Evolutionary conservation across 805 yeast species (phyloP).

Genomic region (Wickerhamomyces canadensis): DNA sequence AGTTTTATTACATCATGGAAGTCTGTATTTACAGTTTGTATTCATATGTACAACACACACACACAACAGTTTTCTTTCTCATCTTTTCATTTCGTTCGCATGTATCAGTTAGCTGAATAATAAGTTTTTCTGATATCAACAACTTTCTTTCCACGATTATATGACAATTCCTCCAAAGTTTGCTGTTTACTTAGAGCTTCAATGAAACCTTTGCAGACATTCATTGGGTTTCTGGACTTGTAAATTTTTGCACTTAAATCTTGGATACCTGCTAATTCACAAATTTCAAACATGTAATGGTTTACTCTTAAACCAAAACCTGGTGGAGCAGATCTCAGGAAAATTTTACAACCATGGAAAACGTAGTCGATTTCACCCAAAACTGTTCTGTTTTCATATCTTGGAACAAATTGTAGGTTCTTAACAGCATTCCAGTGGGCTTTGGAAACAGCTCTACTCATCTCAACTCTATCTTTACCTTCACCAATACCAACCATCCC

Average conservation of each 20-base stretch:
- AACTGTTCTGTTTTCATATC: conserved; percentile 89
- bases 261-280: conserved; percentile 89
- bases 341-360: conserved; percentile 80
- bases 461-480: conserved; percentile 80
- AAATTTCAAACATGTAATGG: conserved; percentile 83
- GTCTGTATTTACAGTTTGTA: background rate
- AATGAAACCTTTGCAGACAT: conserved; percentile 83
- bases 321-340: conserved; percentile 81
- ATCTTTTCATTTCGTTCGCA: conserved; percentile 3
- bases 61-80: too few relatives aligned
- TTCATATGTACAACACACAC: too few relatives aligned
- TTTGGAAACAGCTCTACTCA: conserved; percentile 67
- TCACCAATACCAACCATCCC: conserved; percentile 96
- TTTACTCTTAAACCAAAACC: conserved; percentile 93
- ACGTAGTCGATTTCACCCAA: conserved; percentile 78
- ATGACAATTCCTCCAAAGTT: conserved; percentile 81
- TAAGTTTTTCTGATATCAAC: conserved; percentile 89
- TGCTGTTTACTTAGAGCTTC: conserved; percentile 81
- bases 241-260: conserved; percentile 89
- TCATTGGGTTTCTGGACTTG: conserved; percentile 91
- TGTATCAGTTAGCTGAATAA: conserved; percentile 45
- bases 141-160: conserved; percentile 89
- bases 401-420: conserved; percentile 72
- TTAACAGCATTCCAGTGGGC: conserved; percentile 95
- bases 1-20: background rate